Evolutionary conservation across 805 yeast genomes (phyloP), one percentile per base, ranked within the genome.

Genomic region (Sugiyamaella qingdaonensis): DNA sequence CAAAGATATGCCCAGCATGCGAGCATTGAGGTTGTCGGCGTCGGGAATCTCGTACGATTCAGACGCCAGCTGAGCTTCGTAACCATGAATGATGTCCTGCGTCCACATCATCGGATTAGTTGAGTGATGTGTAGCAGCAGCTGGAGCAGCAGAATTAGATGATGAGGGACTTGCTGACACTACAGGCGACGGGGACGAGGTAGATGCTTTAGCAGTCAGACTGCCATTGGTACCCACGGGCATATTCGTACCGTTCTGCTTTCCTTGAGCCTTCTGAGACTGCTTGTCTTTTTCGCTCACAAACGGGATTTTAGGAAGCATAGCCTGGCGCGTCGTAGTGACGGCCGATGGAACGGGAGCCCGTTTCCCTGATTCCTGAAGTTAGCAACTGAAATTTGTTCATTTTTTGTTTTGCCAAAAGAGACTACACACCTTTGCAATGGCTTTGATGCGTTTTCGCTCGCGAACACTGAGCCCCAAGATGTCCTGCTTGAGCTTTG

Each of bases 1-100:
- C 61, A 97, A 77, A 58, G 94, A 85, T 9, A 86, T 82, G 63
- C 96, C 94, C 18, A 84, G 70, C 76, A 94, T 82, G 49, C 90
- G 76, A 10, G 82, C 72, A 49, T 81, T 79, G 44, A 94, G 68
- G 36, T 77, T 78, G 45, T 84, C 90, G 39, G 77, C 75, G 59
- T 92, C 98, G 0, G 97, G 97, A 4, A 94, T 68, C 57, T 91
- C 91, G 65, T 76, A 88, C 35, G 80, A 75, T 59, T 92, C 96
- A 0, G 87, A 74, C 1, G 92, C 79, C 34, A 91, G 74, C 3
- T 94, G 92, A 1, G 94, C 80, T 60, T 87, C 89, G 52, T 88
- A 79, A 2, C 94, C 95, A 63, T 85, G 90, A 51, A 85, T 78
- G 14, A 94, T 88, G 64, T 94, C 98, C 67, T 91, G 96, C 19